Evolutionary conservation across 352 stramenopile species (phyloP).

Genomic region (Phytophthora citricola): DNA sequence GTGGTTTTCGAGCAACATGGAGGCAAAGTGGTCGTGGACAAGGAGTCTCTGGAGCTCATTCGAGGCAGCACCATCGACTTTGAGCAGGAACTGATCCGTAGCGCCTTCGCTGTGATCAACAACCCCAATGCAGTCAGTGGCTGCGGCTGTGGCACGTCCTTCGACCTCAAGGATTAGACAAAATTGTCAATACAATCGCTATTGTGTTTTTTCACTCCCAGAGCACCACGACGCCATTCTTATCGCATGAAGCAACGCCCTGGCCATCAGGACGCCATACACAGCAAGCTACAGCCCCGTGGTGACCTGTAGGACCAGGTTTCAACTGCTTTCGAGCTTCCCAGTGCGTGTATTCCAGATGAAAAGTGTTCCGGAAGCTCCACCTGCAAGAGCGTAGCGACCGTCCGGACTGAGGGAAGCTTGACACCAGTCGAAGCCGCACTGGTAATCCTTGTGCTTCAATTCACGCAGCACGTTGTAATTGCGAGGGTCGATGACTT

Average conservation of each 20-base stretch:
- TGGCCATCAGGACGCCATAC: slow-evolving; percentile 76
- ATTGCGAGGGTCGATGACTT: slow-evolving; percentile 72
- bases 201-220: slow-evolving; percentile 59
- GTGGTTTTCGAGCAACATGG: slow-evolving; percentile 90
- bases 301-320: slow-evolving; percentile 49
- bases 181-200: slow-evolving; percentile 1
- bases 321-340: slow-evolving; percentile 61
- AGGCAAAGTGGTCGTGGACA: slow-evolving; percentile 91
- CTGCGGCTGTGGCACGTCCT: slow-evolving; percentile 97
- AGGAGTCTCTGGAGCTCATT: slow-evolving; percentile 95
- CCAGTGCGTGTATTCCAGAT: slow-evolving; percentile 68
- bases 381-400: slow-evolving; percentile 60
- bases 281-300: slow-evolving; percentile 78
- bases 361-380: slow-evolving; percentile 60
- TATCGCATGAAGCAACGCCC: slow-evolving; percentile 76
- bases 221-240: slow-evolving; percentile 83
- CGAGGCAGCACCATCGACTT: slow-evolving; percentile 95
- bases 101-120: slow-evolving; percentile 95
- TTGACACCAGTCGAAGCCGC: slow-evolving; percentile 83
- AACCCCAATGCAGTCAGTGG: slow-evolving; percentile 97
- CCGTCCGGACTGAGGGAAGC: slow-evolving; percentile 80
- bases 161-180: slow-evolving; percentile 95
- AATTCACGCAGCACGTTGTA: slow-evolving; percentile 59
- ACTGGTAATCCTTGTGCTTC: slow-evolving; percentile 61
- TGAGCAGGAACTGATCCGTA: slow-evolving; percentile 97